Evolutionary conservation across 768 basidiomycete genomes (phyloP).

Genomic region (Mycena indigotica): DNA sequence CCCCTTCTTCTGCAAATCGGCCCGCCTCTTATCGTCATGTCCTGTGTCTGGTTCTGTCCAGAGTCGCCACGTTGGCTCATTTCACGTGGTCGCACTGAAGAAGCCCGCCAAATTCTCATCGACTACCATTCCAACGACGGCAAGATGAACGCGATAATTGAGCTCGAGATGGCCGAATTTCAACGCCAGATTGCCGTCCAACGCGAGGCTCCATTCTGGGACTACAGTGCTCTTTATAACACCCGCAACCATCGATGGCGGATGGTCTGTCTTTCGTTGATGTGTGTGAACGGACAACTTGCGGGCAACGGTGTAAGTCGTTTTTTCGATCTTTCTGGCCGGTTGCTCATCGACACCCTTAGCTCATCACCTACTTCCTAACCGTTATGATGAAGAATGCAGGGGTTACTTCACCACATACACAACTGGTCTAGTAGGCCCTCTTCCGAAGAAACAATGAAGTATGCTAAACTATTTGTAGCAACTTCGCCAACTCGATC

Average conservation of each 20-base stretch:
- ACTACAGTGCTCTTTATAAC: conserved; percentile 25
- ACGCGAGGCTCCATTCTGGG: conserved; percentile 26
- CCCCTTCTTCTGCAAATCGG: conserved; percentile 54
- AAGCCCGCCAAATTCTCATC: conserved; percentile 35
- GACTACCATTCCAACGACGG: conserved; percentile 30
- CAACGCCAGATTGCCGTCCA: conserved; percentile 23
- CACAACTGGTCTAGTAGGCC: conserved; percentile 27
- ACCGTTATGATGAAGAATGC: conserved; percentile 28
- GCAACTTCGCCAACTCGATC: conserved; percentile 31
- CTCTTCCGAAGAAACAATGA: background rate
- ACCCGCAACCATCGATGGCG: conserved; percentile 27
- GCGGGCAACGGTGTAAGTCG: conserved; percentile 28
- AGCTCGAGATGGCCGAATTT: conserved; percentile 30
- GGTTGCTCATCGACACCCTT: background rate
- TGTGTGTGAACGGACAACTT: conserved; percentile 30
- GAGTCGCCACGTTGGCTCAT: conserved; percentile 32
- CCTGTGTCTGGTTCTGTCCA: conserved; percentile 42
- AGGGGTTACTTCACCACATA: conserved; percentile 25
- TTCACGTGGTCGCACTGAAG: conserved; percentile 32
- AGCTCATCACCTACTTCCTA: conserved; percentile 31
- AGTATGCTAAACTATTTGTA: background rate
- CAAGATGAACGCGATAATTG: conserved; percentile 27
- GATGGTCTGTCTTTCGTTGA: conserved; percentile 28
- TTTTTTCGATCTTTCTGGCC: background rate
- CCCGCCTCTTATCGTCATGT: conserved; percentile 28